Conservation (phyloP, 345 rosid genomes). For the Eucalyptus camaldulensis region DNA sequence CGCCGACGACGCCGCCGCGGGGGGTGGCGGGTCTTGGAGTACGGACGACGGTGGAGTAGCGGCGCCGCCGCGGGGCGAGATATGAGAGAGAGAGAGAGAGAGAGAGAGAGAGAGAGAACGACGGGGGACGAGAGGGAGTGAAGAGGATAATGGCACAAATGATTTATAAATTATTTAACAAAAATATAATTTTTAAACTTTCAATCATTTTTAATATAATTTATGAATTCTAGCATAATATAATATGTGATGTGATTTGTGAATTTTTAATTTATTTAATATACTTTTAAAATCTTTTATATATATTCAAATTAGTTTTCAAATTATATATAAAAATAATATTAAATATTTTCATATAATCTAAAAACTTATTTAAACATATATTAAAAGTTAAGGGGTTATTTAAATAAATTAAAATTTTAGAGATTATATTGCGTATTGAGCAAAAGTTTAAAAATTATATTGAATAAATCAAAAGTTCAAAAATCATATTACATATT, state of each 20-base stretch:
- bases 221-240: too few species aligned
- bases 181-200: too few species aligned
- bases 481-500: accelerated
- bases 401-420: too few species aligned
- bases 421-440: accelerated
- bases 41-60: background rate
- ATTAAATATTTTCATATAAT: accelerated
- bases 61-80: background rate
- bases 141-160: background rate
- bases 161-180: accelerated
- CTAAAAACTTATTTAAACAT: accelerated
- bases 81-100: background rate
- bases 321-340: accelerated
- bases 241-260: too few species aligned
- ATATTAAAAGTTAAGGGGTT: too few species aligned
- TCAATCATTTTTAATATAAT: too few species aligned
- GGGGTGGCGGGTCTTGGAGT: background rate
- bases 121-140: background rate
- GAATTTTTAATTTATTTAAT: too few species aligned
- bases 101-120: background rate
- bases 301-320: accelerated
- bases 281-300: accelerated
- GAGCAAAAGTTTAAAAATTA: accelerated
- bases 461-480: too few species aligned
- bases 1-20: background rate